Evolutionary conservation across 2,329 filamentous ascomycete genomes (phyloP), one percentile per base, ranked within the genome.

Genomic region (Fusarium concolor): DNA sequence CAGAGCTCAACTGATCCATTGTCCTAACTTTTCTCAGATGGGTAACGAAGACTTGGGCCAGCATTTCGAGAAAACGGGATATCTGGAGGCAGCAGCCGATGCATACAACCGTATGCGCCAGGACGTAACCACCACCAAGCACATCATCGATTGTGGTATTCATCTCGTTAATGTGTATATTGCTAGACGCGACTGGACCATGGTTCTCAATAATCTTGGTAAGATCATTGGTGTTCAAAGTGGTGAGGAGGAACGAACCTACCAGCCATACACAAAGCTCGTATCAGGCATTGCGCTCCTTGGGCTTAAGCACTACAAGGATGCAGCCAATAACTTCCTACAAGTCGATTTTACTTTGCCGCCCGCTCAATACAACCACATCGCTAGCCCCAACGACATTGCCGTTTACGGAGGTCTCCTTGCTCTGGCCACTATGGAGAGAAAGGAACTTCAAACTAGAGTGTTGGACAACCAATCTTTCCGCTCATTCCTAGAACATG

Each of bases 371-470:
- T 92, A 91, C 77, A 91, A 89, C 64, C 87, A 92, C 51, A 85
- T 97, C 26, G 84, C 93, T 44, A 94, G 89, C 28, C 86, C 90
- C 9, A 97, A 97, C 75, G 96, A 99, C 73, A 84, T 99, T 22
- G 95, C 96, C 20, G 87, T 96, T 10, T 99, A 98, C 72, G 96
- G 95, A 47, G 94, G 93, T 7, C 87, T 99, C 24, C 91, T 95
- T 68, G 93, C 96, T 8, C 86, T 99, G 24, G 95, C 95, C 26
- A 94, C 93, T 3, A 96, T 98, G 92, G 87, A 92, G 62, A 89
- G 96, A 46, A 83, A 85, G 10, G 89, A 93, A 64, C 84, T 99
- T 22, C 91, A 96, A 77, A 82, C 80, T 8, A 84, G 84, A 9
- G 93, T 98, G 4, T 86, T 99, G 1, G 92, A 96, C 37, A 97